These are phyloP conservation scores for Aegilops umbellulata DNA, from an alignment of 176 grass and related monocot genomes.

Conservation along the genomic window DNA sequence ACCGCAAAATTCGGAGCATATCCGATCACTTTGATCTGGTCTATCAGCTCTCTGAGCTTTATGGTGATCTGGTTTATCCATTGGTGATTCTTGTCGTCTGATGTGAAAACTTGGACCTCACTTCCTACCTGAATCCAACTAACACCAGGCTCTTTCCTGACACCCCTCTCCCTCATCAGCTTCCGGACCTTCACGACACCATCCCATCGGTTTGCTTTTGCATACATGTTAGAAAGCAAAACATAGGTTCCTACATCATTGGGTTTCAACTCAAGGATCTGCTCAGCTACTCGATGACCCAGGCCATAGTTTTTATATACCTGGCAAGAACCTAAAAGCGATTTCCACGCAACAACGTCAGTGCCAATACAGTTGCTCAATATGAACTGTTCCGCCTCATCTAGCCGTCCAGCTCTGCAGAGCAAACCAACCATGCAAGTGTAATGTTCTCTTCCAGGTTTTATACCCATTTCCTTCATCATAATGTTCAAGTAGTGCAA, in stretches of 20 bases:
- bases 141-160: slow-evolving; percentile 79
- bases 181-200: slow-evolving; percentile 61
- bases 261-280: slow-evolving; percentile 68
- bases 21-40: slow-evolving; percentile 66
- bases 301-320: slow-evolving; percentile 65
- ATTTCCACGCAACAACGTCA: slow-evolving; percentile 72
- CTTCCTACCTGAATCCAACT: slow-evolving; percentile 80
- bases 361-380: slow-evolving; percentile 45
- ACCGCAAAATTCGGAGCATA: slow-evolving; percentile 59
- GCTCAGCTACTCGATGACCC: slow-evolving; percentile 60
- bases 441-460: slow-evolving; percentile 68
- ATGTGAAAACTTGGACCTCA: slow-evolving; percentile 62
- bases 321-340: slow-evolving; percentile 65
- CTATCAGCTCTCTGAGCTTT: slow-evolving; percentile 62
- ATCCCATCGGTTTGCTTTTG: slow-evolving; percentile 81
- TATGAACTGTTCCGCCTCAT: slow-evolving; percentile 71
- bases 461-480: slow-evolving; percentile 66
- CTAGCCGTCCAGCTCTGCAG: slow-evolving; percentile 58
- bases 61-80: slow-evolving; percentile 48
- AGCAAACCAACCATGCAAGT: slow-evolving; percentile 73
- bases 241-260: slow-evolving; percentile 78
- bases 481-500: slow-evolving; percentile 71
- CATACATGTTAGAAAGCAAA: slow-evolving; percentile 83
- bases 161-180: slow-evolving; percentile 60
- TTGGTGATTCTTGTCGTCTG: slow-evolving; percentile 60